These are phyloP conservation scores for Coemansia sp. DNA, from an alignment of 192 early-diverging fungal species.

Conservation along the genomic window DNA sequence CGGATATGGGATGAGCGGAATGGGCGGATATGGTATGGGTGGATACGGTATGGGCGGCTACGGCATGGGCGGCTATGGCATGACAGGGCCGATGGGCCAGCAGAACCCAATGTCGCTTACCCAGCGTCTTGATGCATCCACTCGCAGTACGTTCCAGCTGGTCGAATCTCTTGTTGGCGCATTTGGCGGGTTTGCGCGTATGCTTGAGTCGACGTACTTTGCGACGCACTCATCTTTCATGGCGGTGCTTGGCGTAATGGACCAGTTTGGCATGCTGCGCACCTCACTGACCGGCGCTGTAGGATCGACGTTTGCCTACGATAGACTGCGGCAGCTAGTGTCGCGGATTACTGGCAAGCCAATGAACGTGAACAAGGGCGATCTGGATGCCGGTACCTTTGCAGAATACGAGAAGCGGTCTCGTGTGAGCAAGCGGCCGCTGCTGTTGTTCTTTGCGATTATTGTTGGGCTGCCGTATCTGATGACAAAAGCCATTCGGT, in stretches of 20 bases:
- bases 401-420: slow-evolving; percentile 71
- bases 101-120: slow-evolving; percentile 60
- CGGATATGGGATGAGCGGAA: slow-evolving; percentile 48
- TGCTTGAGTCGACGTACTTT: slow-evolving; percentile 97
- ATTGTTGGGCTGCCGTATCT: slow-evolving; percentile 89
- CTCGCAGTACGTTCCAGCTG: slow-evolving; percentile 87
- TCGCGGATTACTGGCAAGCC: slow-evolving; percentile 67
- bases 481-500: slow-evolving; percentile 84
- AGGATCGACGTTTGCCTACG: slow-evolving; percentile 74
- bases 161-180: slow-evolving; percentile 92
- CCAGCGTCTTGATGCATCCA: slow-evolving; percentile 86
- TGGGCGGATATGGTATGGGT: slow-evolving; percentile 58
- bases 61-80: slow-evolving; percentile 57
- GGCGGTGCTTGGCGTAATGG: slow-evolving; percentile 97
- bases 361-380: slow-evolving; percentile 66
- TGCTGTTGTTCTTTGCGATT: slow-evolving; percentile 81
- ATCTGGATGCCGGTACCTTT: slow-evolving; percentile 74
- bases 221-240: slow-evolving; percentile 91
- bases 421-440: slow-evolving; percentile 65
- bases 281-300: slow-evolving; percentile 83
- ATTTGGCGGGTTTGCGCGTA: slow-evolving; percentile 96
- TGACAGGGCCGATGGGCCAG: slow-evolving; percentile 66
- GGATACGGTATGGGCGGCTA: slow-evolving; percentile 57
- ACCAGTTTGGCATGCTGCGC: slow-evolving; percentile 92
- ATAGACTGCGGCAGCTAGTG: slow-evolving; percentile 65